These are phyloP conservation scores for Calocera cornea DNA, from an alignment of 768 basidiomycete genomes.

Conservation along the genomic window DNA sequence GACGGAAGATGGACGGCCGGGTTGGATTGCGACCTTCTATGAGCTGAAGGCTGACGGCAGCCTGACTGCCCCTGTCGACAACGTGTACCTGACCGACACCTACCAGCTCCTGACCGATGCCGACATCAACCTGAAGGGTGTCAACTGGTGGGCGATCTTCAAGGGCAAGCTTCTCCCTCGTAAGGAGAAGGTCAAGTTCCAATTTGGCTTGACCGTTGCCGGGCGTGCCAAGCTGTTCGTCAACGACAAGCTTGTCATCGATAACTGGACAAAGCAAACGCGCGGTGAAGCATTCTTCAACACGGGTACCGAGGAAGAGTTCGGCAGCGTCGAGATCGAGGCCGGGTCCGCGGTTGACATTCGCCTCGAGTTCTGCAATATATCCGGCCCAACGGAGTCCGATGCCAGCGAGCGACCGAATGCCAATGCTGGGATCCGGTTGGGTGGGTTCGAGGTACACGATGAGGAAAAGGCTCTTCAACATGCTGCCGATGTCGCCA, in stretches of 20 bases:
- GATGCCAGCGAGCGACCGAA: constrained; percentile 43
- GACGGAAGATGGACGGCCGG: constrained; percentile 45
- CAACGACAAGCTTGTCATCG: constrained; percentile 24
- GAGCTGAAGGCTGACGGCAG: constrained; percentile 37
- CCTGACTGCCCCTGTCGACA: constrained; percentile 21
- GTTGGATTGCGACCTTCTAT: constrained; percentile 56
- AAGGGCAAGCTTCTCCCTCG: constrained; percentile 24
- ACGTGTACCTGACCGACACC: constrained; percentile 48
- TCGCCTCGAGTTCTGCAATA: constrained; percentile 58
- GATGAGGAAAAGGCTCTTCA: constrained; percentile 45
- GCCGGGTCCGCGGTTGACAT: constrained; percentile 44
- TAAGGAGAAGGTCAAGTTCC: constrained; percentile 51
- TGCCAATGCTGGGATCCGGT: constrained; percentile 46
- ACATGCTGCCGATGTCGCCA: constrained; percentile 49
- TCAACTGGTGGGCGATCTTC: constrained; percentile 21
- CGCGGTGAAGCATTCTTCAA: constrained; percentile 60
- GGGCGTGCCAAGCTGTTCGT: neutral
- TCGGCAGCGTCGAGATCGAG: constrained; percentile 39
- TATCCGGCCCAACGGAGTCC: constrained; percentile 53
- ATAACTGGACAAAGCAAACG: constrained; percentile 56
- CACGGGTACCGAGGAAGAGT: constrained; percentile 51
- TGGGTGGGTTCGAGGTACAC: constrained; percentile 60
- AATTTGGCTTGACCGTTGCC: constrained; percentile 51
- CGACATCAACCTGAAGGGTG: constrained; percentile 30
- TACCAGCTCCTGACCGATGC: constrained; percentile 20